Conservation (phyloP, 2,329 filamentous ascomycete species). For the Hypoxylon sp. region DNA sequence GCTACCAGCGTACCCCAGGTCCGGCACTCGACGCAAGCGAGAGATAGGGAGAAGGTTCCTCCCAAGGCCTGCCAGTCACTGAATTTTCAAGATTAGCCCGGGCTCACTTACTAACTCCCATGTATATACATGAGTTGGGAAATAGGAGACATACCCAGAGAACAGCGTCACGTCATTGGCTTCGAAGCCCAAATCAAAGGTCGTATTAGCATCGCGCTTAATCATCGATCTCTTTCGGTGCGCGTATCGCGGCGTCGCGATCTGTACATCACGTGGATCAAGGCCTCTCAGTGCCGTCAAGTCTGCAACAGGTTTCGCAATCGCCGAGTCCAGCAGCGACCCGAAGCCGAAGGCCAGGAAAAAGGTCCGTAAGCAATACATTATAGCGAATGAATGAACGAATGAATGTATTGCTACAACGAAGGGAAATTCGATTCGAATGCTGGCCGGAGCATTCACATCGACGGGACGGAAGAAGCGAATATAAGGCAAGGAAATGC, state of each 20-base stretch:
- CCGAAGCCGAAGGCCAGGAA: constrained; percentile 21
- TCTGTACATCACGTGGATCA: constrained; percentile 32
- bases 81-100: constrained; percentile 15
- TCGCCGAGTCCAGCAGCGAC: constrained; percentile 39
- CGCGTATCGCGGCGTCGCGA: constrained; percentile 19
- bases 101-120: neutral
- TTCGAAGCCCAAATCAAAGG: constrained; percentile 43
- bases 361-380: constrained; percentile 31
- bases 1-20: constrained; percentile 47
- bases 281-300: constrained; percentile 9
- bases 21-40: constrained; percentile 48
- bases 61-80: constrained; percentile 34
- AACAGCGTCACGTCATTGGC: constrained; percentile 42
- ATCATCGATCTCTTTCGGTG: constrained; percentile 29
- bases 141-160: constrained; percentile 42
- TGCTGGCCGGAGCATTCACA: constrained; percentile 32
- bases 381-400: constrained; percentile 6
- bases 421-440: constrained; percentile 18
- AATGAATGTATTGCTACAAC: constrained; percentile 2
- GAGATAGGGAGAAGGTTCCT: constrained; percentile 34
- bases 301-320: constrained; percentile 31
- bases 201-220: constrained; percentile 45
- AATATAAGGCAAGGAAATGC: constrained; percentile 18
- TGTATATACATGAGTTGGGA: too few relatives aligned
- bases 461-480: constrained; percentile 9